Conservation (phyloP, 1,284 basidiomycete species). For the Trametes hirsuta region DNA sequence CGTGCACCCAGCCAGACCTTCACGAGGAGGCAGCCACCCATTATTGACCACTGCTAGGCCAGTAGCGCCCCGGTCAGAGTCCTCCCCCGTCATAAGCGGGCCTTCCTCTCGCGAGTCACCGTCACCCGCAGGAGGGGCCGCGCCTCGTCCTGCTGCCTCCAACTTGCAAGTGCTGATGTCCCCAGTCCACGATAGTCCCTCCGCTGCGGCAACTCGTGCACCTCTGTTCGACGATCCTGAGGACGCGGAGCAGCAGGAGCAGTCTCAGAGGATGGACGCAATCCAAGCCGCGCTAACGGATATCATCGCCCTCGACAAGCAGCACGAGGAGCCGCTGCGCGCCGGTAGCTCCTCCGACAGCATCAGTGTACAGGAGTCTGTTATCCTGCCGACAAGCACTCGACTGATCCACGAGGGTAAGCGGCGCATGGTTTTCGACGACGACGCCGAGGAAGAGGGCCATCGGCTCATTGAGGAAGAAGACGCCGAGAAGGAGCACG, state of each 20-base stretch:
- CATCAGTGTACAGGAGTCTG: constrained; percentile 19
- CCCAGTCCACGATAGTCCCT: constrained; percentile 51
- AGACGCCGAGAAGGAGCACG: constrained; percentile 46
- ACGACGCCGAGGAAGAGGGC: constrained; percentile 44
- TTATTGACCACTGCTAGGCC: constrained; percentile 14
- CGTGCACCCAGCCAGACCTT: not conserved
- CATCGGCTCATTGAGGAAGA: constrained; percentile 48
- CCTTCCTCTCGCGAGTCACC: constrained; percentile 36
- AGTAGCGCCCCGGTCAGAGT: constrained; percentile 41
- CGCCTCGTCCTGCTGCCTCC: constrained; percentile 45
- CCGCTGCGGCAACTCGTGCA: constrained; percentile 56
- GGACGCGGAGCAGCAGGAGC: constrained; percentile 54
- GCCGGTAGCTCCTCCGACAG: constrained; percentile 22
- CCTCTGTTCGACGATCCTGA: constrained; percentile 83
- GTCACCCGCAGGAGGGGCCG: constrained; percentile 20
- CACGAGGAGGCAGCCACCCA: constrained; percentile 10
- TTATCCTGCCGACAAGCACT: constrained; percentile 4
- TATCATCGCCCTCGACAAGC: constrained; percentile 84
- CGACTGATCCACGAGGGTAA: constrained; percentile 18
- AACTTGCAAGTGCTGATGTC: constrained; percentile 81
- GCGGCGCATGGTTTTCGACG: constrained; percentile 31
- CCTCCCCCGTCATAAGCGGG: constrained; percentile 37
- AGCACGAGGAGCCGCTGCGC: constrained; percentile 31
- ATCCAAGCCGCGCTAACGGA: constrained; percentile 93
- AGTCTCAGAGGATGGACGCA: constrained; percentile 80